phyloP scores from a whole-genome alignment of 2,329 filamentous ascomycete species.

The Alternaria sp. region DNA sequence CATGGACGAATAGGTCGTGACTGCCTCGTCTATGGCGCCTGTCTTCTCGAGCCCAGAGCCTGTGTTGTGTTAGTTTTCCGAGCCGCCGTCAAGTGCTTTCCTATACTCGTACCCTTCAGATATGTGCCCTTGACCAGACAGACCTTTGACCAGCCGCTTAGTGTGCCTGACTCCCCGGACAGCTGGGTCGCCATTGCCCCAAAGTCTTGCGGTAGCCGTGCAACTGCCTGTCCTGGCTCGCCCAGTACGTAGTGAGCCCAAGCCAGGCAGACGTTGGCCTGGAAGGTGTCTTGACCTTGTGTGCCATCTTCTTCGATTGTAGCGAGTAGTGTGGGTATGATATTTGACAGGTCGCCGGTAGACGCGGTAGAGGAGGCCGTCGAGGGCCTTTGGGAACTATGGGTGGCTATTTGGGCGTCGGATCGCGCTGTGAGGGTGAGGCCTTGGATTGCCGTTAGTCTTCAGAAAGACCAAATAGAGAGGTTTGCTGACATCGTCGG shows the following conservation, averaged over 20 bases:
- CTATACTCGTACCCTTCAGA: conserved; percentile 68
- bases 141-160: conserved; percentile 81
- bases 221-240: conserved; percentile 70
- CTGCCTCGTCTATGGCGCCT: conserved; percentile 63
- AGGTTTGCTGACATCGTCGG: conserved; percentile 73
- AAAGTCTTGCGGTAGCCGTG: conserved; percentile 70
- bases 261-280: conserved; percentile 82
- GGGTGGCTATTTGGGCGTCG: conserved; percentile 57
- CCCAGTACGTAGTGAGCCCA: conserved; percentile 84
- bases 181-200: conserved; percentile 43
- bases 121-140: conserved; percentile 83
- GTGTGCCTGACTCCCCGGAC: conserved; percentile 46
- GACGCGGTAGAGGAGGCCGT: conserved; percentile 52
- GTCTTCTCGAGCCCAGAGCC: conserved; percentile 58
- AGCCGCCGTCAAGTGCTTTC: background rate
- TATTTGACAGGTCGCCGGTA: conserved; percentile 41
- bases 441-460: conserved; percentile 45
- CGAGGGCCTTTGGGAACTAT: conserved; percentile 53
- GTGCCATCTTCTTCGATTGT: conserved; percentile 53
- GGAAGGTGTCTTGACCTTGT: conserved; percentile 68
- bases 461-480: conserved; percentile 13
- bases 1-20: conserved; percentile 72
- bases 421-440: conserved; percentile 58
- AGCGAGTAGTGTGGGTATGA: conserved; percentile 53
- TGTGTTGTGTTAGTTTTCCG: conserved; percentile 33